Conservation (phyloP, 176 grass and related monocot species). For the Lolium perenne region DNA sequence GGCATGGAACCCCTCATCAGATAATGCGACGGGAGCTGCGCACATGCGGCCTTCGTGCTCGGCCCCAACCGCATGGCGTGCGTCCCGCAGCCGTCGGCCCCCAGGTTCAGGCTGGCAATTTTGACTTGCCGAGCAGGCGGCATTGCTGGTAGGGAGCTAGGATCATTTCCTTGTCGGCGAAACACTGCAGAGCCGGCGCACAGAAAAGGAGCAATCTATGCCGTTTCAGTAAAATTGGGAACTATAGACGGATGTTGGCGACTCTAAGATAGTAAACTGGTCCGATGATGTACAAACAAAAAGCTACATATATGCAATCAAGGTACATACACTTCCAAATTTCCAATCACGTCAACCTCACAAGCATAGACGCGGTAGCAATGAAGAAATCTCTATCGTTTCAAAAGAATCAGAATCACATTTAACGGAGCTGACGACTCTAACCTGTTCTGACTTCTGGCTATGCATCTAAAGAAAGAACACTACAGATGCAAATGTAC, state of each 20-base stretch:
- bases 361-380: background rate
- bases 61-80: background rate
- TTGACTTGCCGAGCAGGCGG: background rate
- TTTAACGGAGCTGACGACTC: background rate
- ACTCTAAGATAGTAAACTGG: background rate
- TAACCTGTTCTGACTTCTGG: background rate
- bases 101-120: background rate
- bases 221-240: background rate
- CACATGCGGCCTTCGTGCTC: background rate
- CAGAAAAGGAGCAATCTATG: background rate
- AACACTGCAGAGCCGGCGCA: background rate
- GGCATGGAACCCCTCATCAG: background rate
- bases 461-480: background rate
- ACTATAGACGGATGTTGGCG: background rate
- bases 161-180: no score
- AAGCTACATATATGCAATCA: background rate
- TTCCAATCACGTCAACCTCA: background rate
- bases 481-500: background rate
- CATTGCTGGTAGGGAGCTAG: no score
- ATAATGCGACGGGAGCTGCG: background rate
- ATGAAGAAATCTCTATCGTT: background rate
- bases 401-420: slow-evolving; percentile 1
- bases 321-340: background rate
- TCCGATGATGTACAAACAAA: background rate
- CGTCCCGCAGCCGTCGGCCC: background rate